Conservation (phyloP, 768 basidiomycete genomes). For the Baorangia bicolor region DNA sequence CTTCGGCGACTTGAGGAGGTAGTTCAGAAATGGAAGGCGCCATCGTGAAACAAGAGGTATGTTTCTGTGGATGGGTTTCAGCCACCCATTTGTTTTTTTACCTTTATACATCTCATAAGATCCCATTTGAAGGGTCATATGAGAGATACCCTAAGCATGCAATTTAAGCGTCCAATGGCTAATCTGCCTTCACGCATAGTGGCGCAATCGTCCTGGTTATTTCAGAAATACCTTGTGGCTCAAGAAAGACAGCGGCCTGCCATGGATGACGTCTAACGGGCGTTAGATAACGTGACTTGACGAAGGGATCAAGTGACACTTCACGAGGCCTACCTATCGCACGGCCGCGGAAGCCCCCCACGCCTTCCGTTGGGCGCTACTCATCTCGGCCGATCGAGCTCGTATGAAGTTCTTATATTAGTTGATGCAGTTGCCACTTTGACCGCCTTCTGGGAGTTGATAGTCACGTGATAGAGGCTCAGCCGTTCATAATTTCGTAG, state of each 20-base stretch:
- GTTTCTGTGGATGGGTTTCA: neutral
- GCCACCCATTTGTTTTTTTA: neutral
- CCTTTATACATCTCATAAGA: neutral
- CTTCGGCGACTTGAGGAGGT: neutral
- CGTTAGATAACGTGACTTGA: neutral
- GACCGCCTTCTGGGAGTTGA: too few relatives aligned
- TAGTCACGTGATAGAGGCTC: too few relatives aligned
- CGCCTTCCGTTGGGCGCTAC: too few relatives aligned
- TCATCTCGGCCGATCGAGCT: too few relatives aligned
- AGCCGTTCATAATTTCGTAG: too few relatives aligned
- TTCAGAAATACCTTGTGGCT: neutral
- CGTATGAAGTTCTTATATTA: too few relatives aligned
- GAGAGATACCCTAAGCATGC: neutral
- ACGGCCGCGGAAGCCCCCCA: too few relatives aligned
- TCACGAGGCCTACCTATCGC: neutral
- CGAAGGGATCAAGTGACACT: neutral
- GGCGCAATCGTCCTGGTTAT: neutral
- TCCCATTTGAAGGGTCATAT: neutral
- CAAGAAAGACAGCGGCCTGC: neutral
- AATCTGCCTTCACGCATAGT: neutral
- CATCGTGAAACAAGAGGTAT: neutral
- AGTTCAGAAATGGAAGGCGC: conserved; percentile 14
- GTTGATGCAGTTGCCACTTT: too few relatives aligned
- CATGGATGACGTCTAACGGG: neutral
- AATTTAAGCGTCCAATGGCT: neutral